phyloP scores from a whole-genome alignment of 2,329 filamentous ascomycete species.

The Pseudocercospora fuligena region DNA sequence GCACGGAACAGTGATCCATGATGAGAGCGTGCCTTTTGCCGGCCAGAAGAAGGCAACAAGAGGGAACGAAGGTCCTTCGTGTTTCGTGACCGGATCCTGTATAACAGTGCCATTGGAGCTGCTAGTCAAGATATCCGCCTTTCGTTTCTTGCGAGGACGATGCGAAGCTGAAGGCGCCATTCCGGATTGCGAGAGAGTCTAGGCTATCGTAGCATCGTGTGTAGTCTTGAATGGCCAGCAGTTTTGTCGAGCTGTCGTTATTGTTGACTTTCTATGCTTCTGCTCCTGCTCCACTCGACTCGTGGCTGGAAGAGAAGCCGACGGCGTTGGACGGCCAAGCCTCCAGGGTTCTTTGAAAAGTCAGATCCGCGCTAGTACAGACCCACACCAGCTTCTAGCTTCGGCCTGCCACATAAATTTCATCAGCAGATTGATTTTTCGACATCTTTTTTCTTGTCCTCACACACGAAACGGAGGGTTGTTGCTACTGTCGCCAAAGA shows the following conservation, averaged over 20 bases:
- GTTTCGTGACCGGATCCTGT: slow-evolving; percentile 50
- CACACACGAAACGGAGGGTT: slow-evolving; percentile 19
- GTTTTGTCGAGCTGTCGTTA: not conserved
- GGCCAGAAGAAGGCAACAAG: slow-evolving; percentile 95
- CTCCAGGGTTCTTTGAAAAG: not conserved
- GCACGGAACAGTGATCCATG: slow-evolving; percentile 89
- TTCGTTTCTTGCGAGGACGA: slow-evolving; percentile 49
- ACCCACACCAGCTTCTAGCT: slow-evolving; percentile 5
- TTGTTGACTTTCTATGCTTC: not conserved
- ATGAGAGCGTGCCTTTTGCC: slow-evolving; percentile 73
- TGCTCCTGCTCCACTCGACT: not conserved
- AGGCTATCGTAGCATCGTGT: slow-evolving; percentile 21
- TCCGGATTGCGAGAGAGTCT: not conserved
- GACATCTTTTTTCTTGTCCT: slow-evolving; percentile 4
- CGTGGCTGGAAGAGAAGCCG: not conserved
- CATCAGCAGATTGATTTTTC: slow-evolving; percentile 1
- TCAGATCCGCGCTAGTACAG: slow-evolving; percentile 11
- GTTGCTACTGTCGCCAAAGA: slow-evolving; percentile 18
- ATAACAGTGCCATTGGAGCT: slow-evolving; percentile 50
- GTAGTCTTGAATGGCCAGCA: not conserved
- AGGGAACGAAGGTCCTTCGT: slow-evolving; percentile 74
- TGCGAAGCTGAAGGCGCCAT: slow-evolving; percentile 36
- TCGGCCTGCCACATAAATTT: not conserved
- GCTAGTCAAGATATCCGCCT: slow-evolving; percentile 44
- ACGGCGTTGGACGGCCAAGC: not conserved